These are phyloP conservation scores for Plasmopara viticola DNA, from an alignment of 352 stramenopile genomes.

Conservation along the genomic window DNA sequence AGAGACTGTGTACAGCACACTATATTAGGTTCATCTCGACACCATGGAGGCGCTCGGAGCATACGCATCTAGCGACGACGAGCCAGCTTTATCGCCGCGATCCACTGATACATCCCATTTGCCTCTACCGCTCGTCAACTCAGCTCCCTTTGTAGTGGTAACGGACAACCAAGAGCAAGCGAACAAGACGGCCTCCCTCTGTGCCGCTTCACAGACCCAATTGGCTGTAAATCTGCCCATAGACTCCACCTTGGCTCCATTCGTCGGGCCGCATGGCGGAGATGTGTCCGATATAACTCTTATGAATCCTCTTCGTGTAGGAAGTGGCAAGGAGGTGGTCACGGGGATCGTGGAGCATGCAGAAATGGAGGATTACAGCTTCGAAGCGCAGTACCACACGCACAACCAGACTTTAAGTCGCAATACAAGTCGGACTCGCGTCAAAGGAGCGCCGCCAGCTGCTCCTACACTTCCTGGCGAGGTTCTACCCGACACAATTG, in stretches of 20 bases:
- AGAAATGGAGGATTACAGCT: constrained; percentile 69
- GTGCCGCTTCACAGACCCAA: constrained; percentile 30
- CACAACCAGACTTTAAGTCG: constrained; percentile 44
- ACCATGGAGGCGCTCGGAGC: constrained; percentile 41
- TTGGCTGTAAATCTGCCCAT: constrained; percentile 61
- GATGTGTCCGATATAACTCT: constrained; percentile 8
- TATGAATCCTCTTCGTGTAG: constrained; percentile 28
- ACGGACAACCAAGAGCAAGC: constrained; percentile 24
- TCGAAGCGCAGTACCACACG: constrained; percentile 78
- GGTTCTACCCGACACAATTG: constrained; percentile 18
- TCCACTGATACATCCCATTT: constrained; percentile 13
- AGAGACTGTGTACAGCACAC: not conserved
- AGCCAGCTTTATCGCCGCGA: constrained; percentile 7
- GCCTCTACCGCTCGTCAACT: constrained; percentile 44
- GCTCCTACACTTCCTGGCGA: constrained; percentile 22
- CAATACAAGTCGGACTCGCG: constrained; percentile 20
- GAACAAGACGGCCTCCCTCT: constrained; percentile 33
- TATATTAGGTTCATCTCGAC: not conserved
- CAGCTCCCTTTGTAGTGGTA: constrained; percentile 36
- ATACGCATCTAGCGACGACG: constrained; percentile 51
- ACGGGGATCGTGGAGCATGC: constrained; percentile 71
- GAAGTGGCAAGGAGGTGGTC: constrained; percentile 64
- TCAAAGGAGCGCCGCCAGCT: constrained; percentile 22
- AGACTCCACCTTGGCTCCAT: constrained; percentile 52
- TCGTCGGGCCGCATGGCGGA: constrained; percentile 31